Percentiles rank a stretch among this genome's conserved stretches.
Conservation (phyloP, 192 early-diverging fungal species). For the Entomortierella beljakovae region DNA sequence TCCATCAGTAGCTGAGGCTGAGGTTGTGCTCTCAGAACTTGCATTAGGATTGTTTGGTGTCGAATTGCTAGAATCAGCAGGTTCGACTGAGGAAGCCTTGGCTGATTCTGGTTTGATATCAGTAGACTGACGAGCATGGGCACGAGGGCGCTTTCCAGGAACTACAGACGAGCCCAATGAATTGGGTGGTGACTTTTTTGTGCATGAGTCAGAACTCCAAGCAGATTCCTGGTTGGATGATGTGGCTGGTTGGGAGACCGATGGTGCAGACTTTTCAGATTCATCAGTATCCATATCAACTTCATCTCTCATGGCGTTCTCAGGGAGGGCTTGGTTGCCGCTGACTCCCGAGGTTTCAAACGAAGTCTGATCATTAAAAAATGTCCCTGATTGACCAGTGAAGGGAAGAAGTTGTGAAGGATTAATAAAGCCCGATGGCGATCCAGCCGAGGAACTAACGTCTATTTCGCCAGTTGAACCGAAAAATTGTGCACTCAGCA, state of each 20-base stretch:
- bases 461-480: slow-evolving; percentile 14
- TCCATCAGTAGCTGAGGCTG: slow-evolving; percentile 20
- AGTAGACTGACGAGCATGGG: slow-evolving; percentile 27
- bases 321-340: slow-evolving; percentile 2
- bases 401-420: slow-evolving; percentile 47
- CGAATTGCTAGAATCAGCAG: slow-evolving; percentile 8
- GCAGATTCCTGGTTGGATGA: slow-evolving; percentile 19
- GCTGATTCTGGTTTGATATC: slow-evolving; percentile 21
- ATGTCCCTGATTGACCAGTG: slow-evolving; percentile 19
- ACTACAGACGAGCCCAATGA: slow-evolving; percentile 35
- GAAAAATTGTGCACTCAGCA: slow-evolving; percentile 39
- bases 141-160: slow-evolving; percentile 48
- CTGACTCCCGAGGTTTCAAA: slow-evolving; percentile 20
- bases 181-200: slow-evolving; percentile 48
- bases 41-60: slow-evolving; percentile 21
- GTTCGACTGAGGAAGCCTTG: slow-evolving; percentile 11
- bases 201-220: slow-evolving; percentile 12
- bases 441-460: neutral
- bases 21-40: slow-evolving; percentile 19
- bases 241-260: slow-evolving; percentile 4
- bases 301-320: slow-evolving; percentile 23
- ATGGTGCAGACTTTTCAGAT: slow-evolving; percentile 7
- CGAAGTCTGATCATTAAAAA: slow-evolving; percentile 21
- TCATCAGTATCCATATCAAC: slow-evolving; percentile 49
- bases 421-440: slow-evolving; percentile 39